phyloP scores from a whole-genome alignment of 305 asterid species.

The Fraxinus albicans region DNA sequence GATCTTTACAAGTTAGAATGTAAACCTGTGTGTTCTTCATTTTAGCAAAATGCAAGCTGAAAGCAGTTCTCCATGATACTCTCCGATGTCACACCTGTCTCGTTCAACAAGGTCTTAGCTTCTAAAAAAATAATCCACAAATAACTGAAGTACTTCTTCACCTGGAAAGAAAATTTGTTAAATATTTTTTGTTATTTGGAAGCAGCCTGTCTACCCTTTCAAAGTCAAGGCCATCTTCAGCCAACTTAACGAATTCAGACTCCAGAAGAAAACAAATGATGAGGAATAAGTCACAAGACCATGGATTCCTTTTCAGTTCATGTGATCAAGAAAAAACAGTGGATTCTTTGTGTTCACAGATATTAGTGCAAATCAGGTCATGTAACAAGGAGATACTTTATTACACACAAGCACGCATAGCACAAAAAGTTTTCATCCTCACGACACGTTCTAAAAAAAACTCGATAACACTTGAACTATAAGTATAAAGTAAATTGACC shows the following conservation, averaged over 20 bases:
- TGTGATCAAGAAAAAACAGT: neutral
- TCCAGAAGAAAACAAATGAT: neutral
- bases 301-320: neutral
- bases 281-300: neutral
- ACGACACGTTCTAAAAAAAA: neutral
- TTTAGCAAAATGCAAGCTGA: slow-evolving; percentile 40
- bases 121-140: slow-evolving; percentile 9
- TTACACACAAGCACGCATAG: neutral
- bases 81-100: neutral
- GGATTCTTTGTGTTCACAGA: neutral
- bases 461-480: neutral
- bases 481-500: too few species aligned
- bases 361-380: neutral
- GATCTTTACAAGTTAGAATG: neutral
- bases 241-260: neutral
- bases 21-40: slow-evolving; percentile 57
- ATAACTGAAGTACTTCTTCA: slow-evolving; percentile 23
- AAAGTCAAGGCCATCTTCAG: neutral
- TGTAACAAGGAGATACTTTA: neutral
- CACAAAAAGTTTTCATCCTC: neutral
- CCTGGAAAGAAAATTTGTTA: slow-evolving; percentile 29
- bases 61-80: slow-evolving; percentile 44
- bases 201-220: neutral
- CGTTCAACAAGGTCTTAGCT: slow-evolving; percentile 23
- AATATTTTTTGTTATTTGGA: neutral